These are phyloP conservation scores for Fusarium secorum DNA, from an alignment of 2,329 filamentous ascomycete species.

Conservation along the genomic window DNA sequence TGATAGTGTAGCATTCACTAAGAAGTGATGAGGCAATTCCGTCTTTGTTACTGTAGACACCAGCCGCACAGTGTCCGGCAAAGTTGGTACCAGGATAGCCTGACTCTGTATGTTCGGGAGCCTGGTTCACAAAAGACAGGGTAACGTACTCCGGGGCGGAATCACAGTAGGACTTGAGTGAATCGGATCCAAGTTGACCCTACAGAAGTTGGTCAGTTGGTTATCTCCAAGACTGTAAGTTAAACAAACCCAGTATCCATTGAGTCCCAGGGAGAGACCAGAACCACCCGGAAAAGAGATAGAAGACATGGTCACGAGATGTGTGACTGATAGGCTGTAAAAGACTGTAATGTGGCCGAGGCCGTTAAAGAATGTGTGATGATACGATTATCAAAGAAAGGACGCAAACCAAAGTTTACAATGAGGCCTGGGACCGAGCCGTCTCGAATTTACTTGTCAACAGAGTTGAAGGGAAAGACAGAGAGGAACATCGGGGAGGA, in stretches of 20 bases:
- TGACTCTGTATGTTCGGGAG: constrained; percentile 48
- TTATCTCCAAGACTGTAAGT: background rate
- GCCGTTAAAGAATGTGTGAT: constrained; percentile 46
- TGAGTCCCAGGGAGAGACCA: constrained; percentile 42
- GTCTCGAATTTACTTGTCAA: constrained; percentile 41
- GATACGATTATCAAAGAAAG: constrained; percentile 48
- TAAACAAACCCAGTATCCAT: constrained; percentile 51
- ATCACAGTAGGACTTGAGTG: constrained; percentile 49
- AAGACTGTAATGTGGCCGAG: constrained; percentile 48
- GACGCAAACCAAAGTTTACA: constrained; percentile 52
- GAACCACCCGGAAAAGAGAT: constrained; percentile 11
- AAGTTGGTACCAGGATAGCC: constrained; percentile 53
- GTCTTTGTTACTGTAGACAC: constrained; percentile 34
- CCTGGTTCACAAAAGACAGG: constrained; percentile 49
- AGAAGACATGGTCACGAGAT: constrained; percentile 36
- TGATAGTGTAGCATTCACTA: constrained; percentile 48
- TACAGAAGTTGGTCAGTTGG: constrained; percentile 19
- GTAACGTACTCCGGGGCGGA: constrained; percentile 49
- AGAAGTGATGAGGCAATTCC: constrained; percentile 45
- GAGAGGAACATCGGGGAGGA: constrained; percentile 6
- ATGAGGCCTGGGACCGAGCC: constrained; percentile 43
- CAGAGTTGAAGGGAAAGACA: constrained; percentile 32
- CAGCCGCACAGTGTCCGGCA: constrained; percentile 49
- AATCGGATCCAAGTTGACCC: constrained; percentile 48
- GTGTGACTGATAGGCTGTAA: constrained; percentile 32